Evolutionary conservation across 2,329 filamentous ascomycete species (phyloP), one percentile per base, ranked within the genome.

Genomic region (Colletotrichum karsti): DNA sequence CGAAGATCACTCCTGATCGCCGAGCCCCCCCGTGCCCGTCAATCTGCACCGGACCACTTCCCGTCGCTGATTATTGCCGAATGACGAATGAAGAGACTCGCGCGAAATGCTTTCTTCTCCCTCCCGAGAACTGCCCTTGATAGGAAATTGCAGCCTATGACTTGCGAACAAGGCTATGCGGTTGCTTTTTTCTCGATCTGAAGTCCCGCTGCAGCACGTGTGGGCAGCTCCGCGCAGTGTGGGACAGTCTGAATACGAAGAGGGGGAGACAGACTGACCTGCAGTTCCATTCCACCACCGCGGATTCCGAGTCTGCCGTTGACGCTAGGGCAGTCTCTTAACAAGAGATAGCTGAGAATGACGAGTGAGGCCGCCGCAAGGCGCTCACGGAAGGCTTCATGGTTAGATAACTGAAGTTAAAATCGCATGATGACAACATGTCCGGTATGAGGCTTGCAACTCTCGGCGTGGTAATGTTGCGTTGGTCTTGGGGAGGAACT

Each of bases 91-190:
- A 12, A 48, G 33, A 58, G 54, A 28, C 54, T 46, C 35, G 6
- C 18, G 35, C 63, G 15, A 42, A 54, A 51, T 48, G 10, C 15
- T 66, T 58, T 44, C 37, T 58, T 46, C 44, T 64, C 64, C 64
- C 53, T 64, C 46, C 33, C 10, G 18, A 8, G 22, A 15, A 24
- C 26, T 20, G 33, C 41, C 42, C 26, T 26, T 58, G 22, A 28
- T 39, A 28, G 39, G 51, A 33, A 26, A 37, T 7, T 20, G 7
- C 9, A 20, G 37, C 10, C 24, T 58, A 15, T 9, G n/a, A 28
- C 13, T 26, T 26, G 30, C 30, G 26, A 39, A 24, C 51, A 58
- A 64, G 37, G 28, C 44, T 15, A 64, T 13, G n/a, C 33, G 53
- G 12, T 64, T 67, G 37, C 53, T 64, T 58, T 61, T 50, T 64